Evolutionary conservation across 805 yeast genomes (phyloP), one percentile per base, ranked within the genome.

Genomic region (Candida sakaeoensis): DNA sequence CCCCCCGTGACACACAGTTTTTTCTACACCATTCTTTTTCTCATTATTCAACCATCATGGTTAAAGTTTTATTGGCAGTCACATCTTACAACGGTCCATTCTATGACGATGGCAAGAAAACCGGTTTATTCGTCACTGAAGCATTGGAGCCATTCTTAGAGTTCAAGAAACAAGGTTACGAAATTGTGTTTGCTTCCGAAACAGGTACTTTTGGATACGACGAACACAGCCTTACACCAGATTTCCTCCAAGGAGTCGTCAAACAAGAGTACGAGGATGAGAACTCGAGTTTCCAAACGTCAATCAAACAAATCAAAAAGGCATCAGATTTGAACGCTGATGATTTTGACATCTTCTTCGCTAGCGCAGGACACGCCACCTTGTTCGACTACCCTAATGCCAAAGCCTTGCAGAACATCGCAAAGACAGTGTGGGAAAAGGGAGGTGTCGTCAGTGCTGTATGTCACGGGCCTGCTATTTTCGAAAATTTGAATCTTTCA

Each of bases 321-420:
- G 72, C 81, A 6, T 48, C 68, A 12, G 80, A 74, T 19, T 57
- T 79, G 35, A 55, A 74, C 39, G 56, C 80, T 9, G 53, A 55
- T 12, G 77, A 77, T 27, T 81, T 68, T 56, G 68, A 67, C 33
- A 66, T 79, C 44, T 70, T 80, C 54, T 79, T 64, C 49, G 84
- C 82, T 29, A 72, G 83, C 36, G 87, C 79, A 37, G 87, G 88
- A 27, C 87, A 82, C 51, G 87, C 77, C 22, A 64, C 82, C 21
- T 47, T 72, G 29, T 76, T 70, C 47, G 87, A 80, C 55, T 79
- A 67, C 58, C 81, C 81, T 33, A 61, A 54, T 3, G 82, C 82
- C 12, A 57, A 53, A 5, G 66, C 53, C 13, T 58, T 80, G 39
- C 77, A 72, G 40, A 45, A 53, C 17, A 42, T 75, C 31, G 81